These are phyloP conservation scores for Rhipidocladum racemiflorum DNA, from an alignment of 176 grass and related monocot genomes.

Conservation along the genomic window DNA sequence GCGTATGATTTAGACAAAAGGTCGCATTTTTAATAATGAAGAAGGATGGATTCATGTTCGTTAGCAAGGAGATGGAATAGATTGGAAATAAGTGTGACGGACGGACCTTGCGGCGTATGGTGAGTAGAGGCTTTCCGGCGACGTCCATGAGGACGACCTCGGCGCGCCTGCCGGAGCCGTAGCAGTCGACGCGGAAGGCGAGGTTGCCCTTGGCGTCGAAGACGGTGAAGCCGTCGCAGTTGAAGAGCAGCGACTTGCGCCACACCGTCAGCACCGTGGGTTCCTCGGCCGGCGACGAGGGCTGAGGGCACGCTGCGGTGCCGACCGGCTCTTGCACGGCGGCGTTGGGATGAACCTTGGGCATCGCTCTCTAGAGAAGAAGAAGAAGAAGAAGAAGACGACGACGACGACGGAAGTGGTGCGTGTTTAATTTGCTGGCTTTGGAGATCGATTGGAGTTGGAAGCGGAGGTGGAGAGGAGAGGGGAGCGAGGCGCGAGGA, in stretches of 20 bases:
- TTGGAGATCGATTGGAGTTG: neutral
- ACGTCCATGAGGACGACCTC: conserved; percentile 76
- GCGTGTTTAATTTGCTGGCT: neutral
- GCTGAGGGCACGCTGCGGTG: neutral
- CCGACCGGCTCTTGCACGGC: neutral
- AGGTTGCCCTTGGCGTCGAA: conserved; percentile 64
- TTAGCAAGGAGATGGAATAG: neutral
- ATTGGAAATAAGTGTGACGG: neutral
- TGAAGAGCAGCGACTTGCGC: conserved; percentile 83
- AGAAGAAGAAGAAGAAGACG: no score
- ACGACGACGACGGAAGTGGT: neutral
- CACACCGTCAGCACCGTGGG: conserved; percentile 60
- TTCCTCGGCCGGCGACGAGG: neutral
- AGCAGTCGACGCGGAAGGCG: conserved; percentile 80
- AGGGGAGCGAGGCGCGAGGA: neutral
- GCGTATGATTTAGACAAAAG: neutral
- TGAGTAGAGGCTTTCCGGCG: conserved; percentile 32
- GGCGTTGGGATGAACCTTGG: conserved; percentile 57
- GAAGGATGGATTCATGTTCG: neutral
- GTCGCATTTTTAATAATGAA: neutral
- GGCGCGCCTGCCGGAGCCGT: conserved; percentile 33
- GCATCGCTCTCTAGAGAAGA: neutral
- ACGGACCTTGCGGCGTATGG: conserved; percentile 15
- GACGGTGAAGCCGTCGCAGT: conserved; percentile 77
- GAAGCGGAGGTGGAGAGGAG: neutral